phyloP scores from a whole-genome alignment of 2,329 filamentous ascomycete species.

The Cadophora luteo-olivacea region DNA sequence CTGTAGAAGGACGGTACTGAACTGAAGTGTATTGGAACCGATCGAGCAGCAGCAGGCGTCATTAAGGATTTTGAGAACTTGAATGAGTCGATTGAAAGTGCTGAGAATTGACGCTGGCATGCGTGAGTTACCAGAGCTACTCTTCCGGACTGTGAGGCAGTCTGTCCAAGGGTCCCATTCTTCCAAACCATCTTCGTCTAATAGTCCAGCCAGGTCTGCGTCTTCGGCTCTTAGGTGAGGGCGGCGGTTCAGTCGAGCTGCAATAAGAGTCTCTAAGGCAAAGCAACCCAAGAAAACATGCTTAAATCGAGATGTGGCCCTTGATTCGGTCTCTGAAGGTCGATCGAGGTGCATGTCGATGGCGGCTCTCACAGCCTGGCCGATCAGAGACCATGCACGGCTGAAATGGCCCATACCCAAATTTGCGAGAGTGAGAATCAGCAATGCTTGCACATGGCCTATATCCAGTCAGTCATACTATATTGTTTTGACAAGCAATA shows the following conservation, averaged over 20 bases:
- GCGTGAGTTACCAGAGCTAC: constrained; percentile 33
- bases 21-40: constrained; percentile 26
- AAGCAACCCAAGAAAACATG: constrained; percentile 64
- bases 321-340: constrained; percentile 38
- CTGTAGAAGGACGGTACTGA: constrained; percentile 35
- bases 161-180: constrained; percentile 78
- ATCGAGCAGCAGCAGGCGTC: constrained; percentile 37
- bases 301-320: constrained; percentile 43
- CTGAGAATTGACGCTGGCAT: constrained; percentile 45
- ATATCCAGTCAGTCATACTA: background rate
- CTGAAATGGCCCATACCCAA: constrained; percentile 63
- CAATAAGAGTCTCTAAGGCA: constrained; percentile 65
- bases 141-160: constrained; percentile 49
- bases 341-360: constrained; percentile 51
- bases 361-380: constrained; percentile 64
- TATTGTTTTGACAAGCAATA: background rate
- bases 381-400: constrained; percentile 69
- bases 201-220: constrained; percentile 51
- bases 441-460: constrained; percentile 59
- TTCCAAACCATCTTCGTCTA: constrained; percentile 72
- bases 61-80: constrained; percentile 42
- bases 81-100: constrained; percentile 44
- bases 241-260: constrained; percentile 55
- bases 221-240: constrained; percentile 58
- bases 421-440: constrained; percentile 67